A percentile compares a stretch with the other conserved stretches of the same genome.
Conservation (phyloP, 495 filamentous ascomycete species). For the Lophium mytilinum region DNA sequence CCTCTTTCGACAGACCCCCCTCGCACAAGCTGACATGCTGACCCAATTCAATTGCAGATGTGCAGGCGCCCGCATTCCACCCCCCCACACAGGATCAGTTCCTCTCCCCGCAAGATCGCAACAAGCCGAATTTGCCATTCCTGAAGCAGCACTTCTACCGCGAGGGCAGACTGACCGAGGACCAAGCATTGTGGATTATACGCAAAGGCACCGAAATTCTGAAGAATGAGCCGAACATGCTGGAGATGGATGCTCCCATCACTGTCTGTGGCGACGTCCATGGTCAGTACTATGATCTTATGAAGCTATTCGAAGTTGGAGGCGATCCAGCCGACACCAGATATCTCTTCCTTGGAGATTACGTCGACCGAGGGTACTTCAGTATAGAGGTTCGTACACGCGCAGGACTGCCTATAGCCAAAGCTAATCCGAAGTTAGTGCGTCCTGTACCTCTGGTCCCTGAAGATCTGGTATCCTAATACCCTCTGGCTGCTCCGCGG, state of each 20-base stretch:
- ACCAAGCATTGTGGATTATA: slow-evolving; percentile 95
- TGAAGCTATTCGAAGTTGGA: slow-evolving; percentile 99
- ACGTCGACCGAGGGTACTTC: slow-evolving; percentile 96
- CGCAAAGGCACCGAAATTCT: slow-evolving; percentile 74
- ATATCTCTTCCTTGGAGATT: slow-evolving; percentile 95
- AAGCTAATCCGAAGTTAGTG: slow-evolving; percentile 46
- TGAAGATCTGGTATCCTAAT: slow-evolving; percentile 99
- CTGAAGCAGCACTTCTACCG: slow-evolving; percentile 98
- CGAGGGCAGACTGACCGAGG: slow-evolving; percentile 91
- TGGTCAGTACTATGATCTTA: slow-evolving; percentile 97
- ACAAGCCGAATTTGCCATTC: slow-evolving; percentile 86
- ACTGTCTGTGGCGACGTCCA: slow-evolving; percentile 99
- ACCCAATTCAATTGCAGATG: slow-evolving; percentile 50
- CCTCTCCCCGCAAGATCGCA: slow-evolving; percentile 66
- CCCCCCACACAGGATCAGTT: slow-evolving; percentile 80
- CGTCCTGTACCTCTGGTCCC: slow-evolving; percentile 91
- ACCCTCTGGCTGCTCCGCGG: slow-evolving; percentile 94
- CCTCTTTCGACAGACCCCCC: not conserved
- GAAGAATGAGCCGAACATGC: slow-evolving; percentile 79
- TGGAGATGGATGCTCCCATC: slow-evolving; percentile 99
- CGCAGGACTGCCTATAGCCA: not conserved
- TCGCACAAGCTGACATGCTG: slow-evolving; percentile 4
- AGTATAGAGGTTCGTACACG: slow-evolving; percentile 69
- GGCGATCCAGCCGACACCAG: slow-evolving; percentile 92
- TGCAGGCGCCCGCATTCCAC: slow-evolving; percentile 91